Conservation (phyloP, 2,329 filamentous ascomycete genomes). For the Trichoderma lentiforme region DNA sequence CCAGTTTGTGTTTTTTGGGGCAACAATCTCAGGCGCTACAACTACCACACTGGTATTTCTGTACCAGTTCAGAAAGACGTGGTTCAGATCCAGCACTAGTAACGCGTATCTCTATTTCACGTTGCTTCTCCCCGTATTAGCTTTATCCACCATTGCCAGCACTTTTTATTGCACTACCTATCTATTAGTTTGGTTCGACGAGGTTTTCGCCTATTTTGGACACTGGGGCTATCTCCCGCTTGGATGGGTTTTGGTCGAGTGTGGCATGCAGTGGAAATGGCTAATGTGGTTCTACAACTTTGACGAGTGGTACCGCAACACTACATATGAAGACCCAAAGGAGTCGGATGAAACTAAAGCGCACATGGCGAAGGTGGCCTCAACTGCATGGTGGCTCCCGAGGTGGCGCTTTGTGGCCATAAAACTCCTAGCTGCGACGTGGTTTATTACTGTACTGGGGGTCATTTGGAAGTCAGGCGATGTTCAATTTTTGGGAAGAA, state of each 20-base stretch:
- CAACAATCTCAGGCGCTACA: neutral
- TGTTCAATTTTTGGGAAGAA: neutral
- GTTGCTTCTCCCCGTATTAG: neutral
- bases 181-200: neutral
- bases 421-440: neutral
- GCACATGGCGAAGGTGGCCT: neutral
- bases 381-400: neutral
- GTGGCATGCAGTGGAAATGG: conserved; percentile 9
- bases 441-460: neutral
- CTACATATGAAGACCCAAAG: neutral
- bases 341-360: neutral
- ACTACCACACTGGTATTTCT: neutral
- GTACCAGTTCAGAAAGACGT: neutral
- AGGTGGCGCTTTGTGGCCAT: neutral
- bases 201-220: neutral
- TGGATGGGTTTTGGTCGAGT: neutral
- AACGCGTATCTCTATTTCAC: conserved; percentile 1
- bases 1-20: neutral
- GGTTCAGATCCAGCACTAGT: neutral
- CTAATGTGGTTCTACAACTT: conserved; percentile 9
- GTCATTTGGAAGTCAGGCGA: neutral
- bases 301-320: neutral
- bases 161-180: conserved; percentile 8
- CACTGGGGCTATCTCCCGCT: neutral
- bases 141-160: neutral